These are phyloP conservation scores for Porcisia hertigi DNA, from an alignment of 208 protist genomes.

Conservation along the genomic window DNA sequence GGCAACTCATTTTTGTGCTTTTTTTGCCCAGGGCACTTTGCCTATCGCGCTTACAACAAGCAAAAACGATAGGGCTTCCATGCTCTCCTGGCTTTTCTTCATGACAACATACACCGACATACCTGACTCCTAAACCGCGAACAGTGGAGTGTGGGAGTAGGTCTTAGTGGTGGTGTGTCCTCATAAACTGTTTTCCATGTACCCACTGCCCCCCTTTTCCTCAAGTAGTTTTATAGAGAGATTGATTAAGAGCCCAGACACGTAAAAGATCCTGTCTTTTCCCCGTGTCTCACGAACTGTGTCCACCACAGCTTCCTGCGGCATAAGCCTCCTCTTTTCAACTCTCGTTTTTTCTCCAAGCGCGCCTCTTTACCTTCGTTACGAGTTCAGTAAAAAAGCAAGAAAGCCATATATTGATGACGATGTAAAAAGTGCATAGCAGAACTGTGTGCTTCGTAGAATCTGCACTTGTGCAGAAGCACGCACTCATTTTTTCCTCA, in stretches of 20 bases:
- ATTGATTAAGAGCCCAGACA: background rate
- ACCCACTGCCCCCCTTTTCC: background rate
- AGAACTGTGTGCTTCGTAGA: background rate
- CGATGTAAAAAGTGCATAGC: background rate
- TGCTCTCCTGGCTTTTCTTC: background rate
- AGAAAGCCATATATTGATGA: no score
- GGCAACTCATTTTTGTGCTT: background rate
- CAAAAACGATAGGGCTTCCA: background rate
- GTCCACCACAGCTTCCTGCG: background rate
- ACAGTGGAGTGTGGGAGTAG: background rate
- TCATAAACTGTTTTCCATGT: background rate
- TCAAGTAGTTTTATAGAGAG: background rate
- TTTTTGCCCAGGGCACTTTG: background rate
- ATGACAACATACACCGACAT: background rate
- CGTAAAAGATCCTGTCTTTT: background rate
- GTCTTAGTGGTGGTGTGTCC: background rate
- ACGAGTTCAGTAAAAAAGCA: background rate
- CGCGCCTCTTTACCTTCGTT: background rate
- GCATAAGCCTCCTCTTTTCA: constrained; percentile 10
- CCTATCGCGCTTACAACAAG: no score
- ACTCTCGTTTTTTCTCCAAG: background rate
- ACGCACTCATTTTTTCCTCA: background rate
- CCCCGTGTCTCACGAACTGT: background rate
- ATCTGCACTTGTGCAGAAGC: constrained; percentile 5
- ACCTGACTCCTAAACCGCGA: background rate